Percentiles rank a stretch among this genome's conserved stretches.
phyloP scores from a whole-genome alignment of 2,329 filamentous ascomycete species.

The Cladobotryum mycophilum region DNA sequence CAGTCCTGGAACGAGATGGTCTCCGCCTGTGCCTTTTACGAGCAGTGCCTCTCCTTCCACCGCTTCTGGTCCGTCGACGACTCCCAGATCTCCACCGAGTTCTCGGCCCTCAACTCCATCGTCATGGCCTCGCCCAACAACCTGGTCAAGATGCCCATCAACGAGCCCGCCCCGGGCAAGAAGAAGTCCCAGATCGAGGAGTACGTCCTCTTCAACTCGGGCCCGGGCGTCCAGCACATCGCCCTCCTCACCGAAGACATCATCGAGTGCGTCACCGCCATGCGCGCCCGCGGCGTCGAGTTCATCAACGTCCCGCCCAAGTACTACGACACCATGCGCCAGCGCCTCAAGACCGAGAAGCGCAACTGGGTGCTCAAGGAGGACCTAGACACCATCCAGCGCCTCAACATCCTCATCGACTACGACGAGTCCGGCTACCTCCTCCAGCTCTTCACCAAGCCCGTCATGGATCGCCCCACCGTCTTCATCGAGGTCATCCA shows the following conservation, averaged over 20 bases:
- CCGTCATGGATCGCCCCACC: conserved; percentile 87
- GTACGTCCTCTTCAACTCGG: conserved; percentile 83
- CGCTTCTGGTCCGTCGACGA: conserved; percentile 98
- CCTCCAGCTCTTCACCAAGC: conserved; percentile 72
- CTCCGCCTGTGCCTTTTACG: conserved; percentile 65
- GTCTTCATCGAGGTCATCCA: conserved; percentile 97
- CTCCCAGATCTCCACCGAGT: conserved; percentile 86
- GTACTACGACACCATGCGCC: conserved; percentile 75
- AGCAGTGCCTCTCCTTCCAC: conserved; percentile 84
- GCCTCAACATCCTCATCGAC: conserved; percentile 83
- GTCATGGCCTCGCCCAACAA: conserved; percentile 87
- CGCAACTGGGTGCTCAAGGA: conserved; percentile 63
- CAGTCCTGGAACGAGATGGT: conserved; percentile 90
- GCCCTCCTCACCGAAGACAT: conserved; percentile 79
- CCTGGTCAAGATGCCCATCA: conserved; percentile 95
- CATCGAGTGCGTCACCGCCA: conserved; percentile 65
- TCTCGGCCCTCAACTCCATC: conserved; percentile 78
- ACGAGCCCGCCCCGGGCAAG: conserved; percentile 86
- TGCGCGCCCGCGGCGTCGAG: conserved; percentile 82
- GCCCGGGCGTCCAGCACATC: conserved; percentile 88
- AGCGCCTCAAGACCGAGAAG: conserved; percentile 60
- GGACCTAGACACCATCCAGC: conserved; percentile 70
- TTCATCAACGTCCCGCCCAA: conserved; percentile 86
- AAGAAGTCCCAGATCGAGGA: conserved; percentile 94
- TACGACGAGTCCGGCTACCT: conserved; percentile 91